phyloP scores from a whole-genome alignment of 495 filamentous ascomycete species.

The Xylaria telfairii region DNA sequence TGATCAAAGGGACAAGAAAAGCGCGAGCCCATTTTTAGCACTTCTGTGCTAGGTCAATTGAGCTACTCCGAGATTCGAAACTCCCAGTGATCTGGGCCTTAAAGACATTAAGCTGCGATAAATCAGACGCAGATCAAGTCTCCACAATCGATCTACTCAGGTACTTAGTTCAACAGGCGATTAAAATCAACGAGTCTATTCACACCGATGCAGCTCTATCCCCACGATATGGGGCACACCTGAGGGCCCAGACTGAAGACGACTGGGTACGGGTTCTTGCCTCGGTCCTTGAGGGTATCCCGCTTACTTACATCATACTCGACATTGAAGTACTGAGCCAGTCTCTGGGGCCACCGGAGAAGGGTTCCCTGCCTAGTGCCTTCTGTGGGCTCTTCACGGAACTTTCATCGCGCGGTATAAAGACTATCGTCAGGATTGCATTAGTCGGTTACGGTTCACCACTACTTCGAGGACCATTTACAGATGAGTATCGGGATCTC shows the following conservation, averaged over 20 bases:
- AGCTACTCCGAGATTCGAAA: not conserved
- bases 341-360: not conserved
- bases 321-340: not conserved
- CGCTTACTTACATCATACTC: not conserved
- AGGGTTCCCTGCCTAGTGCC: not conserved
- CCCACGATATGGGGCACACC: not conserved
- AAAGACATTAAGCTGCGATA: not conserved
- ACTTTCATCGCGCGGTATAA: not conserved
- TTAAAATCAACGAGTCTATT: not conserved
- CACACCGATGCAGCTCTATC: not conserved
- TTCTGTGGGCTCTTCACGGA: not conserved
- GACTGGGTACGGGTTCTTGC: not conserved
- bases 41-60: not conserved
- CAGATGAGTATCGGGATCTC: not conserved
- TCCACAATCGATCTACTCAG: not conserved
- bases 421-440: not conserved
- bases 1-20: not conserved
- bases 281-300: not conserved
- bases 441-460: not conserved
- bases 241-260: not conserved
- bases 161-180: not conserved
- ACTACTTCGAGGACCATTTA: not conserved
- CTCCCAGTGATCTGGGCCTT: not conserved
- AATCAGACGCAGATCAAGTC: not conserved
- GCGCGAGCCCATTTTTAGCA: not conserved